These are phyloP conservation scores for Dentipellis sp. DNA, from an alignment of 768 basidiomycete species.

Conservation along the genomic window DNA sequence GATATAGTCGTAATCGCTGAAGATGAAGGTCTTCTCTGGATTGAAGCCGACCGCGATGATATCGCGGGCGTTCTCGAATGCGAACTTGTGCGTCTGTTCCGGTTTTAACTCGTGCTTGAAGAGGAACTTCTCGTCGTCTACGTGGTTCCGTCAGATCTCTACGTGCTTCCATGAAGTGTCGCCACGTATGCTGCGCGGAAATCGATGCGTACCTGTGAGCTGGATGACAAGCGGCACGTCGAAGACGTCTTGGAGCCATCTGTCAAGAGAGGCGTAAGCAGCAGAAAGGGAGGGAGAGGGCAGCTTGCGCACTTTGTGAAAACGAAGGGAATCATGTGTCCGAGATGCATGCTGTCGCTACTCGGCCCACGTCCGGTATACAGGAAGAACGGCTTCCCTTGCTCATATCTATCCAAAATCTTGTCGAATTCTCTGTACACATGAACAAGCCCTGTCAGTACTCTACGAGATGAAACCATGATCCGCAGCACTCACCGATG, in stretches of 20 bases:
- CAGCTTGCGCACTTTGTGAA: slow-evolving; percentile 77
- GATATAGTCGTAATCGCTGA: slow-evolving; percentile 84
- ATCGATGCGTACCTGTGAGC: slow-evolving; percentile 61
- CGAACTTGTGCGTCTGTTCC: slow-evolving; percentile 78
- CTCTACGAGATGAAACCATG: background rate
- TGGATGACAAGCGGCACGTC: slow-evolving; percentile 92
- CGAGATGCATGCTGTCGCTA: slow-evolving; percentile 94
- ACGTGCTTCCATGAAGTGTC: background rate
- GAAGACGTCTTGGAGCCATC: slow-evolving; percentile 97
- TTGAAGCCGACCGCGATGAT: slow-evolving; percentile 97
- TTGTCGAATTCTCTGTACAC: slow-evolving; percentile 75
- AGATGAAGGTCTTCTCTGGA: slow-evolving; percentile 90
- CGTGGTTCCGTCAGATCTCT: background rate
- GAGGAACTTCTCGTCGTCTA: slow-evolving; percentile 98
- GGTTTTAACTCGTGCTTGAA: slow-evolving; percentile 93
- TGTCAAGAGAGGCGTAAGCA: slow-evolving; percentile 22
- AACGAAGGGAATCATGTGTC: slow-evolving; percentile 94
- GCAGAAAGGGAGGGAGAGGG: background rate
- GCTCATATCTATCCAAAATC: slow-evolving; percentile 92
- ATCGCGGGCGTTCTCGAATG: slow-evolving; percentile 83
- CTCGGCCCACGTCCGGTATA: slow-evolving; percentile 97
- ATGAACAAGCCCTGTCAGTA: background rate
- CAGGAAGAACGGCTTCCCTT: slow-evolving; percentile 94
- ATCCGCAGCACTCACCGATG: slow-evolving; percentile 59
- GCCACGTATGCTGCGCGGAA: background rate